Conservation (phyloP, 192 early-diverging fungal genomes). For the Coemansia sp. region DNA sequence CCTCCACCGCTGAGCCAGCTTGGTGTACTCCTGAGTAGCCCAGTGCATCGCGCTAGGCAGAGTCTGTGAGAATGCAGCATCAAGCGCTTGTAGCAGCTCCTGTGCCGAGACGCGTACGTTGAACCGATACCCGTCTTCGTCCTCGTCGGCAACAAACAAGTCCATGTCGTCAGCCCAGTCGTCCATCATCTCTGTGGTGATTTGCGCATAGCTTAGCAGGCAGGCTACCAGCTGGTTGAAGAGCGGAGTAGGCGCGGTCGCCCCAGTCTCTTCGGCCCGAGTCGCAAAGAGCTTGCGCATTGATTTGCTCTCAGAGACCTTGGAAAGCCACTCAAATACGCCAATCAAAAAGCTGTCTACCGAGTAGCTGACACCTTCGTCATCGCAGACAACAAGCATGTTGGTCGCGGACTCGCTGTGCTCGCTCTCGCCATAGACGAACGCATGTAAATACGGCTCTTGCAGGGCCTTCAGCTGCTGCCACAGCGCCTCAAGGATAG, state of each 20-base stretch:
- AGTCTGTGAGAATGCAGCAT: conserved; percentile 46
- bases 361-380: conserved; percentile 31
- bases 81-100: conserved; percentile 67
- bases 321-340: conserved; percentile 47
- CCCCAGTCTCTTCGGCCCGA: background rate
- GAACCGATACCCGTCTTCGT: conserved; percentile 83
- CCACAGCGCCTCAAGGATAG: conserved; percentile 41
- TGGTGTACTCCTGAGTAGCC: conserved; percentile 52
- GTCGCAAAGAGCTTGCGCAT: conserved; percentile 41
- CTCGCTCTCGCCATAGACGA: conserved; percentile 44
- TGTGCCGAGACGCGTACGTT: conserved; percentile 82
- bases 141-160: conserved; percentile 87
- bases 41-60: conserved; percentile 56
- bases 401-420: conserved; percentile 36
- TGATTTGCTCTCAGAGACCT: conserved; percentile 24
- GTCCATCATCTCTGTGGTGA: conserved; percentile 75
- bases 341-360: conserved; percentile 38
- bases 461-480: conserved; percentile 33
- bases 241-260: conserved; percentile 41
- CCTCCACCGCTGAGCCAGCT: conserved; percentile 57
- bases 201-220: conserved; percentile 72
- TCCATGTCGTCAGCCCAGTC: conserved; percentile 83
- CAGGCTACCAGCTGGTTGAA: conserved; percentile 59
- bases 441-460: conserved; percentile 40
- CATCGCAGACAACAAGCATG: conserved; percentile 32